A percentile compares a stretch with the other conserved stretches of the same genome.
Conservation (phyloP, 2,329 filamentous ascomycete species). For the Chrysoporthe deuterocubensis region DNA sequence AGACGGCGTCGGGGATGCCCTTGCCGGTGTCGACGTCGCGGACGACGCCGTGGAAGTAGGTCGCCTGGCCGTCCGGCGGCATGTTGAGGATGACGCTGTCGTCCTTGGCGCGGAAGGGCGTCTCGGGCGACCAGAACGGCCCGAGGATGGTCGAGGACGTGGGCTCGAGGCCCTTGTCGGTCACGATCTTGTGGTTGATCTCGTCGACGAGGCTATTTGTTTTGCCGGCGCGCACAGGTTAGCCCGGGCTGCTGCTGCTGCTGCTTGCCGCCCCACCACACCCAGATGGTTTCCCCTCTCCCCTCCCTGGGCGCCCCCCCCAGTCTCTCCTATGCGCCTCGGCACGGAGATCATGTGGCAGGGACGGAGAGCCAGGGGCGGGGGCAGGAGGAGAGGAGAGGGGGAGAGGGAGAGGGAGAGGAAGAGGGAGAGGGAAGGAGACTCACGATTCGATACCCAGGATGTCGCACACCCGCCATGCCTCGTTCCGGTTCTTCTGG, state of each 20-base stretch:
- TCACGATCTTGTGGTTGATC: constrained; percentile 63
- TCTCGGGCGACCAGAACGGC: constrained; percentile 68
- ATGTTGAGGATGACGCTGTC: constrained; percentile 52
- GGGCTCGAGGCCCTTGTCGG: constrained; percentile 44
- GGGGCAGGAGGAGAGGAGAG: no score
- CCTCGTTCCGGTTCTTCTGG: constrained; percentile 63
- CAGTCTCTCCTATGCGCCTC: no score
- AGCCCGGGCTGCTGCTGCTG: no score
- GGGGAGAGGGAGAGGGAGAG: background rate
- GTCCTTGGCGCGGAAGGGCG: constrained; percentile 61
- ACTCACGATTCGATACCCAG: constrained; percentile 59
- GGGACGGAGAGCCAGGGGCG: background rate
- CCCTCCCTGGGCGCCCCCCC: no score
- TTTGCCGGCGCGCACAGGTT: no score
- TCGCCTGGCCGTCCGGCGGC: constrained; percentile 46
- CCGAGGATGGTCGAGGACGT: constrained; percentile 69
- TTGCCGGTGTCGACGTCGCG: constrained; percentile 33
- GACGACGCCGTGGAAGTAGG: constrained; percentile 57
- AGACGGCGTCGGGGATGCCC: constrained; percentile 47
- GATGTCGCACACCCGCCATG: constrained; percentile 65
- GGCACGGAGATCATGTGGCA: background rate
- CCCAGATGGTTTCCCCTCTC: no score
- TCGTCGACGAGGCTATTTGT: constrained; percentile 58
- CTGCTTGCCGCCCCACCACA: no score
- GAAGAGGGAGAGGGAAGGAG: background rate